These are phyloP conservation scores for Aquilaria malaccensis DNA, from an alignment of 345 rosid species.

Conservation along the genomic window DNA sequence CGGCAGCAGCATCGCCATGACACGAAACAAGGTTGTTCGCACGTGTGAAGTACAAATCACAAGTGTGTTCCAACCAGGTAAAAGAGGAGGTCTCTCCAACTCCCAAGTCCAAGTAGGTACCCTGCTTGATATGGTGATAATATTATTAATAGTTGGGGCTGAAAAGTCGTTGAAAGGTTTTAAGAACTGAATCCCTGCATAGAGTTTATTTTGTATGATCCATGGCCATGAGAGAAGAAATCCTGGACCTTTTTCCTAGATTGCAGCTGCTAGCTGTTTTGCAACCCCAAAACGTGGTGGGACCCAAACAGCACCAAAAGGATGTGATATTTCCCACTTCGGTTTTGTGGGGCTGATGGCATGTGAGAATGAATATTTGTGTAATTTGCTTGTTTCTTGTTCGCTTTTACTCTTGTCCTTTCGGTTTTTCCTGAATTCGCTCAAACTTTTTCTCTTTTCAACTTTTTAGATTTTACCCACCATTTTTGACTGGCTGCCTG, in stretches of 20 bases:
- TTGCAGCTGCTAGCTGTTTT: conserved; percentile 37
- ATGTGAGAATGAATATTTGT: conserved; percentile 22
- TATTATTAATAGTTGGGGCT: too few relatives aligned
- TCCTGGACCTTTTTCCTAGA: conserved; percentile 5
- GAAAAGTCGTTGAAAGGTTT: conserved; percentile 14
- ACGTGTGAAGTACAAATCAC: conserved; percentile 12
- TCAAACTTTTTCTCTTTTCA: too few relatives aligned
- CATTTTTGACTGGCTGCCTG: too few relatives aligned
- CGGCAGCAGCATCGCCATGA: conserved; percentile 17
- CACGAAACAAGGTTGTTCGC: conserved; percentile 15
- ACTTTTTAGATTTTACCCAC: too few relatives aligned
- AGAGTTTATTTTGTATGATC: conserved; percentile 17
- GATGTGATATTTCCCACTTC: conserved; percentile 7
- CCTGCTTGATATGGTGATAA: too few relatives aligned
- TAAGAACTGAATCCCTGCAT: conserved; percentile 11
- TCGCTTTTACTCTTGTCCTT: too few relatives aligned
- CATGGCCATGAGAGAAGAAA: conserved; percentile 11
- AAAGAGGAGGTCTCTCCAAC: conserved; percentile 13
- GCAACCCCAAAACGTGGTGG: conserved; percentile 39
- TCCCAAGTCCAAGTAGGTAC: conserved; percentile 5
- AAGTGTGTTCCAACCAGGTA: conserved; percentile 17
- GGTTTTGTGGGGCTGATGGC: conserved; percentile 24
- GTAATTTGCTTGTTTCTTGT: conserved; percentile 14
- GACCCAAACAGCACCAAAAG: conserved; percentile 19
- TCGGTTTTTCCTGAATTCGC: too few relatives aligned